Conservation (phyloP, 176 grass and related monocot species). For the Luzula sylvatica region DNA sequence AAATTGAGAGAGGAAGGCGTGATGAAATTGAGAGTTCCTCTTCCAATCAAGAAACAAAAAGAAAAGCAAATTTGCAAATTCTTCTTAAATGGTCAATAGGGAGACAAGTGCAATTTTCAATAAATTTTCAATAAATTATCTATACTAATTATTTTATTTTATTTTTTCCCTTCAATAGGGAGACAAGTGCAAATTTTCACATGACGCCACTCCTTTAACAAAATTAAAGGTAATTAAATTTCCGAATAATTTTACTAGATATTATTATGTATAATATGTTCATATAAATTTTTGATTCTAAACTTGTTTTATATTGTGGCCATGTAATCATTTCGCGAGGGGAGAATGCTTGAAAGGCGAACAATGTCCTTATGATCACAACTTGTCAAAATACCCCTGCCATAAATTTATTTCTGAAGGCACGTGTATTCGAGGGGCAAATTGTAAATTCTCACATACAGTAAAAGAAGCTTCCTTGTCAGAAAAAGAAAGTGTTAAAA, state of each 20-base stretch:
- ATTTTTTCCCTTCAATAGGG: slow-evolving; percentile 45
- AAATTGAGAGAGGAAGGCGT: slow-evolving; percentile 67
- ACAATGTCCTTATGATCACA: slow-evolving; percentile 88
- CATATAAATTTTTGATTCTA: slow-evolving; percentile 13
- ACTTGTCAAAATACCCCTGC: slow-evolving; percentile 78
- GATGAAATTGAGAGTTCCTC: slow-evolving; percentile 51
- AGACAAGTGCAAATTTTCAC: slow-evolving; percentile 73
- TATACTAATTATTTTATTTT: slow-evolving; percentile 3
- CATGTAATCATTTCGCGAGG: slow-evolving; percentile 73
- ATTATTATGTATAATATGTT: not conserved
- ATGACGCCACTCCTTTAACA: slow-evolving; percentile 73
- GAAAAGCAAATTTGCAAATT: slow-evolving; percentile 51
- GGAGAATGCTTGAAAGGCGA: slow-evolving; percentile 91
- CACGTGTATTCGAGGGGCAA: slow-evolving; percentile 63
- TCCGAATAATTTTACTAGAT: too few relatives aligned
- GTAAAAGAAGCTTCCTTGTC: slow-evolving; percentile 39
- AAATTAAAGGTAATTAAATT: slow-evolving; percentile 62
- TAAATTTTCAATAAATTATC: too few relatives aligned
- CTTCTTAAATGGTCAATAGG: slow-evolving; percentile 69
- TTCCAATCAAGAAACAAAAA: slow-evolving; percentile 59
- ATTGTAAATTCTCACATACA: slow-evolving; percentile 94
- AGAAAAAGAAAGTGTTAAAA: slow-evolving; percentile 31
- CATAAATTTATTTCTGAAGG: slow-evolving; percentile 68
- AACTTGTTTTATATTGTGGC: slow-evolving; percentile 30
- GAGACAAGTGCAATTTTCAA: too few relatives aligned